Evolutionary conservation across 2,329 filamentous ascomycete genomes (phyloP).

Genomic region (Venturia pyrina): DNA sequence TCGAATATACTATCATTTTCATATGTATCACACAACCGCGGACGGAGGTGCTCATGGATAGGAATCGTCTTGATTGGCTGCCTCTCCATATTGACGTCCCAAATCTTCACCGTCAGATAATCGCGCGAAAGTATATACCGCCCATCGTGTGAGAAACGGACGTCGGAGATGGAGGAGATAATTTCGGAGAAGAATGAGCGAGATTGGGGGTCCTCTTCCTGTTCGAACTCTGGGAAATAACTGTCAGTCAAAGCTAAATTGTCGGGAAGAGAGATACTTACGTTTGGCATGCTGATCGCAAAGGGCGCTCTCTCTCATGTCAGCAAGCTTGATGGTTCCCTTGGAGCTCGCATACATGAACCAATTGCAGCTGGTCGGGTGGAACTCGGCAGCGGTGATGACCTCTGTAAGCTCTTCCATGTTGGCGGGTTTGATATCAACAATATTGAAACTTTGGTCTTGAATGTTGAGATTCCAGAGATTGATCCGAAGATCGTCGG

Average conservation of each 20-base stretch:
- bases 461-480: constrained; percentile 99
- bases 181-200: constrained; percentile 99
- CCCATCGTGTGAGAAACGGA: constrained; percentile 92
- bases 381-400: constrained; percentile 96
- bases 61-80: constrained; percentile 97
- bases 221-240: constrained; percentile 70
- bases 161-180: constrained; percentile 97
- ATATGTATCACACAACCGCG: constrained; percentile 92
- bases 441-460: constrained; percentile 99
- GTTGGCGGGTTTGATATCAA: constrained; percentile 98
- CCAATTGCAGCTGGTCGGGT: constrained; percentile 96
- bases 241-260: constrained; percentile 14
- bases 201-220: constrained; percentile 95
- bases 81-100: constrained; percentile 99
- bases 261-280: constrained; percentile 39
- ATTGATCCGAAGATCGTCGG: constrained; percentile 94
- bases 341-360: constrained; percentile 99
- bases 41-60: constrained; percentile 92
- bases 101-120: constrained; percentile 98
- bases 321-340: constrained; percentile 95
- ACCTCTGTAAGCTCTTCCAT: constrained; percentile 99
- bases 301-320: constrained; percentile 94
- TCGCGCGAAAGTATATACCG: constrained; percentile 95
- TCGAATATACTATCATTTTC: constrained; percentile 99
- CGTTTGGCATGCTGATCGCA: constrained; percentile 94